A percentile compares a stretch with the other conserved stretches of the same genome.
Conservation (phyloP, 169 alveolate genomes). For the Perkinsus olseni region DNA sequence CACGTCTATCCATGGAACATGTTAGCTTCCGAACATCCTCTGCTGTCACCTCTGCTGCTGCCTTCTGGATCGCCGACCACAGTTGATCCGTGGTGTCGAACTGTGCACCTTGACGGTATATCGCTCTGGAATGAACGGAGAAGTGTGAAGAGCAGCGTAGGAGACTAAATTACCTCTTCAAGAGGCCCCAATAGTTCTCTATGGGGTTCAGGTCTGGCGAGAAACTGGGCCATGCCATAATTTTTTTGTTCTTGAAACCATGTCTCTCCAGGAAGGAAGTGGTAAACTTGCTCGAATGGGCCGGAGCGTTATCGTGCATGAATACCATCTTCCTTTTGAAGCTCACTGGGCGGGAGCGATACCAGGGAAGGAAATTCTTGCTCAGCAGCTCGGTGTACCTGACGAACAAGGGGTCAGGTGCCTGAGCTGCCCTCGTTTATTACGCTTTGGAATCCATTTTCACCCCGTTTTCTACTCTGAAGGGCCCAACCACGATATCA, state of each 20-base stretch:
- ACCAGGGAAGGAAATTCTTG: not conserved
- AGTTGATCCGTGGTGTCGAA: not conserved
- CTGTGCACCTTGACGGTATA: not conserved
- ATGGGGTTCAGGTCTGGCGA: not conserved
- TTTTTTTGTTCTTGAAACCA: not conserved
- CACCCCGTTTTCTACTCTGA: not conserved
- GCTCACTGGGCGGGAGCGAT: not conserved
- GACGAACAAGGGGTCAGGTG: not conserved
- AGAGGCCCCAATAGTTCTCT: not conserved
- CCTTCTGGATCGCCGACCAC: not conserved
- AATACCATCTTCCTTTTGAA: not conserved
- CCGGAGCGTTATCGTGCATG: not conserved
- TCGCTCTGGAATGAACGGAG: not conserved
- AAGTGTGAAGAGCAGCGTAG: not conserved
- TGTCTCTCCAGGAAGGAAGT: not conserved
- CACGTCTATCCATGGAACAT: not conserved
- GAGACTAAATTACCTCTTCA: not conserved
- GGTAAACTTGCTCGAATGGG: not conserved
- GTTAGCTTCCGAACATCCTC: not conserved
- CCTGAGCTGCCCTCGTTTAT: not conserved
- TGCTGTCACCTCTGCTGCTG: not conserved
- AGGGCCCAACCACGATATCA: not conserved
- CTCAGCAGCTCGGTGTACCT: not conserved
- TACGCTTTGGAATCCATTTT: not conserved
- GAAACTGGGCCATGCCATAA: not conserved